phyloP scores from a whole-genome alignment of 805 yeast species.

The Priceomyces carsonii region DNA sequence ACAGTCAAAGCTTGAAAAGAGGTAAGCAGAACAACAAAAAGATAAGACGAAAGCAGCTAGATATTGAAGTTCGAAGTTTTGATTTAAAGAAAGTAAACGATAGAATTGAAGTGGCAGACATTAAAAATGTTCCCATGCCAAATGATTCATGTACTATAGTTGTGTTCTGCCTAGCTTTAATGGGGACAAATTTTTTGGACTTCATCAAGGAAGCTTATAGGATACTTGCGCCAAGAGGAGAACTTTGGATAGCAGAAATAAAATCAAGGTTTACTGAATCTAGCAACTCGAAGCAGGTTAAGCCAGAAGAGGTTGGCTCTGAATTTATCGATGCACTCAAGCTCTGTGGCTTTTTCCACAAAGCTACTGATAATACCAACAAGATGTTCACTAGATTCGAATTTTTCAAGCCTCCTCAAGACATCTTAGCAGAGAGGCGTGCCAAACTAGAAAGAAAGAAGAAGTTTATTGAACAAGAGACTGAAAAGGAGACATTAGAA shows the following conservation, averaged over 20 bases:
- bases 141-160: slow-evolving; percentile 83
- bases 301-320: slow-evolving; percentile 54
- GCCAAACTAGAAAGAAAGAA: slow-evolving; percentile 62
- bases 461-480: slow-evolving; percentile 70
- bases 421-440: slow-evolving; percentile 60
- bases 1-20: slow-evolving; percentile 16
- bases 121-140: slow-evolving; percentile 80
- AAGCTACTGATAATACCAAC: slow-evolving; percentile 80
- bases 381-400: slow-evolving; percentile 95
- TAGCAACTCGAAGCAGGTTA: slow-evolving; percentile 19
- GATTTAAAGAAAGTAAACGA: slow-evolving; percentile 89
- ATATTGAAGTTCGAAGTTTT: slow-evolving; percentile 77
- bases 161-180: slow-evolving; percentile 89
- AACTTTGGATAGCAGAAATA: slow-evolving; percentile 96
- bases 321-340: slow-evolving; percentile 81
- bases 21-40: slow-evolving; percentile 33
- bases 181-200: slow-evolving; percentile 97
- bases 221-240: slow-evolving; percentile 85
- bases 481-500: slow-evolving; percentile 60
- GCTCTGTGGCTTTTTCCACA: slow-evolving; percentile 81
- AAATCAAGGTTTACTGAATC: slow-evolving; percentile 83
- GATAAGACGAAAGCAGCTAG: slow-evolving; percentile 35
- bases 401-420: slow-evolving; percentile 82
- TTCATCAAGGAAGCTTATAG: slow-evolving; percentile 89
- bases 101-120: slow-evolving; percentile 94